phyloP scores from a whole-genome alignment of 148 eudicot genomes.

The Spergularia marina region DNA sequence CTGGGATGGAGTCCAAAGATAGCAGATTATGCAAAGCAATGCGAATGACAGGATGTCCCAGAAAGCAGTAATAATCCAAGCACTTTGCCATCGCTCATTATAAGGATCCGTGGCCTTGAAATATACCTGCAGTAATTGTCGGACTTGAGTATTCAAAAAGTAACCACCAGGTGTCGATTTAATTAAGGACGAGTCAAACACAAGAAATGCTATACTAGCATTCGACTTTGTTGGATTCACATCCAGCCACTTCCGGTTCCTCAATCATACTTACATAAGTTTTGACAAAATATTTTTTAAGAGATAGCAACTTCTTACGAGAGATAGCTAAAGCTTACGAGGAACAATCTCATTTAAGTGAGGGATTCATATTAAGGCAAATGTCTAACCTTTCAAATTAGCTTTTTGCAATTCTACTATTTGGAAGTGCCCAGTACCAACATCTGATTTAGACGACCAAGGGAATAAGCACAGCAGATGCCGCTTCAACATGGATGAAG shows the following conservation, averaged over 20 bases:
- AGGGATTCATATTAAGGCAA: too few species aligned
- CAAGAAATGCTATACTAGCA: neutral
- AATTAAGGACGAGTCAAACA: neutral
- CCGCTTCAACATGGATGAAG: too few species aligned
- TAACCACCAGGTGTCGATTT: constrained; percentile 10
- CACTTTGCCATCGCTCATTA: constrained; percentile 96
- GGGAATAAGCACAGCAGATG: too few species aligned
- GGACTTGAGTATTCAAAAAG: neutral
- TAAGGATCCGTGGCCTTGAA: constrained; percentile 98
- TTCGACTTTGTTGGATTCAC: constrained; percentile 4
- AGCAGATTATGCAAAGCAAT: constrained; percentile 80
- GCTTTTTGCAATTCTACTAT: too few species aligned
- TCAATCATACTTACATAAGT: too few species aligned
- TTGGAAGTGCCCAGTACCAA: too few species aligned
- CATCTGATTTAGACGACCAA: too few species aligned
- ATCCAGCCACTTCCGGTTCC: neutral
- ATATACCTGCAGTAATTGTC: constrained; percentile 54
- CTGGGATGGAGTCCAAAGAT: constrained; percentile 97
- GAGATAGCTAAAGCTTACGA: too few species aligned
- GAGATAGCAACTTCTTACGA: too few species aligned
- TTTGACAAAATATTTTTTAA: too few species aligned
- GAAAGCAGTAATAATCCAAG: constrained; percentile 94
- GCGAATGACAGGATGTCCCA: constrained; percentile 86
- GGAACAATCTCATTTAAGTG: too few species aligned
- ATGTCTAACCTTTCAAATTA: too few species aligned